Base-by-base conservation (phyloP, 2,329 filamentous ascomycete genomes). In the Aspergillus aculeatinus region DNA sequence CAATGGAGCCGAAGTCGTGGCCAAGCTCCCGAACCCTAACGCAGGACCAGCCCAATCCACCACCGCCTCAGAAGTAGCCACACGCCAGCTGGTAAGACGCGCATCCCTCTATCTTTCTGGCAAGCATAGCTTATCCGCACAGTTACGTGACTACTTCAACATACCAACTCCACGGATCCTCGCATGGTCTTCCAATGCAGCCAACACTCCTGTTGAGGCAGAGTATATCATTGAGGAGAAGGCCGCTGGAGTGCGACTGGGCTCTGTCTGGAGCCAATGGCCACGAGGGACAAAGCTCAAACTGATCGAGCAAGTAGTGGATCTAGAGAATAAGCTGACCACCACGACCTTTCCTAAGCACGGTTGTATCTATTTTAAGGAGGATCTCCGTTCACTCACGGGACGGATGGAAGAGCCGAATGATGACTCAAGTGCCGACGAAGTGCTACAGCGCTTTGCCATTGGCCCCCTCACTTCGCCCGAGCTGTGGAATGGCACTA, bases 151-250 rank as follows among this genome's bases (percentile, higher is more conserved):
- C 14, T 57, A 63, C 14, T 60, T 69, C 19, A 55, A 65, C 0
- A 21, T 68, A 16, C 65, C 68, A 33, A 48, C 63, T 35, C 65
- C 67, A 23, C 63, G 58, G 7, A 31, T 69, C 2, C 42, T 67
- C 3, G 55, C 65, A 21, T 69, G 64, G 68, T 69, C 64, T 12
- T 63, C 21, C 19, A 61, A 67, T 52, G 58, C 67, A 25, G 47
- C 62, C 25, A 61, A 25, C 3, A 65, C 59, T 39, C 48, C 33
- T 9, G 67, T 68, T 3, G 54, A 57, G 29, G 66, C 68, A 1
- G 66, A 71, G 31, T 68, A 66, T 63, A 71, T 75, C 44, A 62
- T 73, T 48, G 55, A 67, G 56, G 71, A 75, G 51, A 75, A 73
- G 64, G 66, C 70, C 23, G 47, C 52, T 21, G 70, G 74, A 33